Base-by-base conservation (phyloP, 768 basidiomycete genomes). In the Kwoniella pini region DNA sequence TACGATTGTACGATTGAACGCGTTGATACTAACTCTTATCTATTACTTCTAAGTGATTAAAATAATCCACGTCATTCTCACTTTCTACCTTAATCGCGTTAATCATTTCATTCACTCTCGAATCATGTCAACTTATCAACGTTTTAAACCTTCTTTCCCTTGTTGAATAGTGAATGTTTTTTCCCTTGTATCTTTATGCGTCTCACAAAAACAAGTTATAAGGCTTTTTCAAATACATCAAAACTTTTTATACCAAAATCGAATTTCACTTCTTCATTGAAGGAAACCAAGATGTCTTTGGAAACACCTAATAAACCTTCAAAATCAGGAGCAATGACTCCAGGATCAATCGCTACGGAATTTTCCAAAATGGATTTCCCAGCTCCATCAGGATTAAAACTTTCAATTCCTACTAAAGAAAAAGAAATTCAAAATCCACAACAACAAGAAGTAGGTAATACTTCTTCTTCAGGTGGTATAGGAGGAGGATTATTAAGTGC, bases 351-450 rank as follows among this genome's bases (percentile, higher is more conserved):
- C 62, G 72, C 75, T n/a, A 70, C 64, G 12, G 63, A 72, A 44
- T 51, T 76, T 28, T 72, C 75, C 45, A 70, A 76, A 54, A 64
- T 76, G 53, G 72, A 76, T 33, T 60, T 76, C 33, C 75, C 75
- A 10, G 68, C 71, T 31, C 75, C 75, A 4, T 56, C 59, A 40
- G 54, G 64, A 42, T 31, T 74, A 49, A 60, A 60, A 43, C 28
- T 74, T 45, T 64, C 63, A 52, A 19, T 68, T 51, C 54, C 42
- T 10, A 36, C 48, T 31, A 42, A 58, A 55, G 33, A 36, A 7
- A 36, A 36, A 36, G 33, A 36, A 7, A 15, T 7, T 15, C 33
- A 36, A 36, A 7, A 7, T 36, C 33, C 7, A 36, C 33, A 36
- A 15, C 33, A 7, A n/a, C n/a, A n/a, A n/a, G n/a, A n/a, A n/a